Conservation (phyloP, 495 filamentous ascomycete species). For the Daldinia loculata region DNA sequence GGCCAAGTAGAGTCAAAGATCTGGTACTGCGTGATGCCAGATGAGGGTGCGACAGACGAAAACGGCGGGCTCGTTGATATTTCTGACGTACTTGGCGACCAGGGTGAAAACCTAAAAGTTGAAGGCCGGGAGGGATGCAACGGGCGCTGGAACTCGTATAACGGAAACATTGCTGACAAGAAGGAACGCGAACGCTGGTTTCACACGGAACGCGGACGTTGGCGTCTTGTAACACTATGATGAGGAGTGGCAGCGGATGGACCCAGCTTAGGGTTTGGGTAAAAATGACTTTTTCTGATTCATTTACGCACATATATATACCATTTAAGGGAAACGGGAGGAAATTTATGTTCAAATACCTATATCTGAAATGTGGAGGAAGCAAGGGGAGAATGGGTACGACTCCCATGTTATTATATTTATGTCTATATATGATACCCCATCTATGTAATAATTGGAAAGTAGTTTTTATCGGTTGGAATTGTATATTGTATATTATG, state of each 20-base stretch:
- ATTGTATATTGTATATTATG: background rate
- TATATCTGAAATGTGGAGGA: background rate
- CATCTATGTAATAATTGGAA: slow-evolving; percentile 2
- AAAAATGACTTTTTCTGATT: slow-evolving; percentile 9
- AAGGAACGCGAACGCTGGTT: slow-evolving; percentile 60
- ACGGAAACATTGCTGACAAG: slow-evolving; percentile 50
- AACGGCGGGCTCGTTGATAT: slow-evolving; percentile 63
- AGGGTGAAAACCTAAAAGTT: slow-evolving; percentile 52
- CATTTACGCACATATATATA: slow-evolving; percentile 31
- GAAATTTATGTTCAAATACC: background rate
- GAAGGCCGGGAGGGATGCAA: slow-evolving; percentile 57
- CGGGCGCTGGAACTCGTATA: slow-evolving; percentile 64
- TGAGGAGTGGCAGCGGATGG: slow-evolving; percentile 5
- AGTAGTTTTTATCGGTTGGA: background rate
- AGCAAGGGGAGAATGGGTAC: background rate
- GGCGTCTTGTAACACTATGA: slow-evolving; percentile 50
- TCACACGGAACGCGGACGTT: slow-evolving; percentile 60
- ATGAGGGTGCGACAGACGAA: slow-evolving; percentile 65
- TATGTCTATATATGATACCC: slow-evolving; percentile 4
- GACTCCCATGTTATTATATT: background rate
- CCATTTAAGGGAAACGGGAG: slow-evolving; percentile 7
- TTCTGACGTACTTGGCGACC: slow-evolving; percentile 56
- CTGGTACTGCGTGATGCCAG: slow-evolving; percentile 65
- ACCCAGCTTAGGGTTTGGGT: background rate
- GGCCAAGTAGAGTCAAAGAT: slow-evolving; percentile 65